phyloP scores from a whole-genome alignment of 73 alveolate species.

The Paramecium biaurelia region DNA sequence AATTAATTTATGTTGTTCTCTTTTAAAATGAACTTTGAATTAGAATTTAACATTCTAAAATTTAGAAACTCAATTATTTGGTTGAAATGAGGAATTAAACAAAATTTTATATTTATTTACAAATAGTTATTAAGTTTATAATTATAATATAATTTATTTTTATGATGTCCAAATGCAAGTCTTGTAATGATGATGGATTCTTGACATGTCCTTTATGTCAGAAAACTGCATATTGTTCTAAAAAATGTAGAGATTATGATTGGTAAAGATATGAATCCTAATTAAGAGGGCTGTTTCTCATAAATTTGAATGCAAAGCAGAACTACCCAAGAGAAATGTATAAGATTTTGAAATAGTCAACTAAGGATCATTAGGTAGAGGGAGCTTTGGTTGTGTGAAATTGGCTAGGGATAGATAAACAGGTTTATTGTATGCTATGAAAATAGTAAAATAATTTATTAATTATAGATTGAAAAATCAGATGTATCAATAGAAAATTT shows the following conservation, averaged over 20 bases:
- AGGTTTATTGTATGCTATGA: slow-evolving; percentile 53
- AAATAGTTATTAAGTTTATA: not conserved
- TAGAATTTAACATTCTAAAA: no score
- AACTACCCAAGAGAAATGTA: not conserved
- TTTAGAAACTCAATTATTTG: no score
- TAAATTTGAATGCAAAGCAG: slow-evolving; percentile 29
- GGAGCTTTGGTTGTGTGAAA: slow-evolving; percentile 52
- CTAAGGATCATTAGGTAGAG: slow-evolving; percentile 36
- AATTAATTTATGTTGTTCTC: not conserved
- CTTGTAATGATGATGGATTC: slow-evolving; percentile 12
- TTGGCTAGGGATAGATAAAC: slow-evolving; percentile 42
- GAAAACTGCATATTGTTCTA: not conserved
- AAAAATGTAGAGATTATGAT: slow-evolving; percentile 38
- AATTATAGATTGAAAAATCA: not conserved
- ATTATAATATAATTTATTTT: not conserved
- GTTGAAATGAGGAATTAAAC: no score
- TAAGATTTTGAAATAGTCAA: slow-evolving; percentile 28
- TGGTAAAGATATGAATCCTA: not conserved
- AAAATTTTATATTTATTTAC: not conserved
- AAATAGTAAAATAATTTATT: slow-evolving; percentile 39
- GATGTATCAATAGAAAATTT: slow-evolving; percentile 47
- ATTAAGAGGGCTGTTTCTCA: slow-evolving; percentile 29
- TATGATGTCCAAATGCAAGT: slow-evolving; percentile 23
- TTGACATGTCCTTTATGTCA: slow-evolving; percentile 1
- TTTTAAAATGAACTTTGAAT: not conserved